phyloP scores from a whole-genome alignment of 306 rosid genomes.

The Rosa chinensis region DNA sequence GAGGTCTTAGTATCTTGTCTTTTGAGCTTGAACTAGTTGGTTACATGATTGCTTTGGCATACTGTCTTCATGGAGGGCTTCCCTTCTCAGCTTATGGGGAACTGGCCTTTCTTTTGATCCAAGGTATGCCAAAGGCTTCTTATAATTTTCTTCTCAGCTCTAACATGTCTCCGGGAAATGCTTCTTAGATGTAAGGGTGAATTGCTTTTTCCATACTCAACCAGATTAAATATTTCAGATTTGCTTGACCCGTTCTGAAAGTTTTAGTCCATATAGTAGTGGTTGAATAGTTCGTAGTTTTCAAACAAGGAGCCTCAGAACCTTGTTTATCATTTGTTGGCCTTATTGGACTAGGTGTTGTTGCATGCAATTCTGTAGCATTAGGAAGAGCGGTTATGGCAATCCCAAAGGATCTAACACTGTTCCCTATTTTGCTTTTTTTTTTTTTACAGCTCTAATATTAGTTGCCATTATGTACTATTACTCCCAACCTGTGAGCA shows the following conservation, averaged over 20 bases:
- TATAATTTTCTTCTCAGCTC: not conserved
- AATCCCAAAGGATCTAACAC: conserved; percentile 34
- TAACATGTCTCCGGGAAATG: not conserved
- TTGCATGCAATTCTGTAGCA: not conserved
- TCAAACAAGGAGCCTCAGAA: not conserved
- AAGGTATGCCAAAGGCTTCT: conserved; percentile 50
- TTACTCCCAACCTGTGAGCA: conserved; percentile 74
- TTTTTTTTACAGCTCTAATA: conserved; percentile 57
- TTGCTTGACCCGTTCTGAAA: not conserved
- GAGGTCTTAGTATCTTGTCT: conserved; percentile 81
- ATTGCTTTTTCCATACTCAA: not conserved
- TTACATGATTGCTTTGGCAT: conserved; percentile 82
- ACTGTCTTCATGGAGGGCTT: conserved; percentile 89
- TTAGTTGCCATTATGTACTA: conserved; percentile 86
- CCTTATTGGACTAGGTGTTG: not conserved
- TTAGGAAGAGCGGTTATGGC: conserved; percentile 10
- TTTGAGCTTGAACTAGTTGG: conserved; percentile 91
- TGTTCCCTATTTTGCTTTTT: conserved; percentile 14
- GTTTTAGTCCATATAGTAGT: not conserved
- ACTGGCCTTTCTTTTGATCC: conserved; percentile 75
- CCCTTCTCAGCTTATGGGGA: conserved; percentile 95
- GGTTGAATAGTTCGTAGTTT: not conserved
- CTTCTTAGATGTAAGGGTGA: not conserved
- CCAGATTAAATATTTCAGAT: not conserved
- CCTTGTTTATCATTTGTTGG: not conserved